Percentiles rank a stretch among this genome's conserved stretches.
Conservation (phyloP, 352 stramenopile species). For the Globisporangium spinosum region DNA sequence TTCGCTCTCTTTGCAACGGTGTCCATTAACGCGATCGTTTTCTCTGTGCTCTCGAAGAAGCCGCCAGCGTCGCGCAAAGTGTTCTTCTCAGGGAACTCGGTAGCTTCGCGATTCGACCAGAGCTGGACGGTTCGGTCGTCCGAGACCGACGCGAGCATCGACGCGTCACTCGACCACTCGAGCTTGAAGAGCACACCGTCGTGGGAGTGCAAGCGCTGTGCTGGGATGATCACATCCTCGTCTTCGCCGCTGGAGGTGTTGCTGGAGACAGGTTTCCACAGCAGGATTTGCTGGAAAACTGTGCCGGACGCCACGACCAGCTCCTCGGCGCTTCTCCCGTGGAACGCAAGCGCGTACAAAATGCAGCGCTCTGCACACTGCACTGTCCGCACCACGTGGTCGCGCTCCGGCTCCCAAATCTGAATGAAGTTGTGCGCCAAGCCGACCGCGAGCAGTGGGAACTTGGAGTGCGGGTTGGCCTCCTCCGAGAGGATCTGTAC, state of each 20-base stretch:
- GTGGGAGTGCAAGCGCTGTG: constrained; percentile 72
- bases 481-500: constrained; percentile 51
- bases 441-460: constrained; percentile 54
- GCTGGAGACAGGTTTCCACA: constrained; percentile 50
- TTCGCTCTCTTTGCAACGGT: neutral
- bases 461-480: constrained; percentile 12
- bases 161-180: constrained; percentile 63
- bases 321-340: constrained; percentile 52
- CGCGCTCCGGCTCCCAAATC: constrained; percentile 51
- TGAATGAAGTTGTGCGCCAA: constrained; percentile 85
- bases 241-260: constrained; percentile 5
- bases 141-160: constrained; percentile 74
- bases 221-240: constrained; percentile 25
- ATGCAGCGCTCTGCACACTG: constrained; percentile 81
- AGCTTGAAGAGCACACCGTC: constrained; percentile 87
- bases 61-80: neutral
- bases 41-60: constrained; percentile 15
- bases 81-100: constrained; percentile 8
- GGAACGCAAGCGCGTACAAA: constrained; percentile 77
- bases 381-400: constrained; percentile 47
- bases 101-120: constrained; percentile 45
- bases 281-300: constrained; percentile 83
- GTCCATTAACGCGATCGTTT: constrained; percentile 15
- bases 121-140: constrained; percentile 84
- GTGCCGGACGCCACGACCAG: constrained; percentile 79